A percentile compares a stretch with the other conserved stretches of the same genome.
These are phyloP conservation scores for Chondrus crispus DNA, from an alignment of 23 red algal genomes.

Conservation along the genomic window DNA sequence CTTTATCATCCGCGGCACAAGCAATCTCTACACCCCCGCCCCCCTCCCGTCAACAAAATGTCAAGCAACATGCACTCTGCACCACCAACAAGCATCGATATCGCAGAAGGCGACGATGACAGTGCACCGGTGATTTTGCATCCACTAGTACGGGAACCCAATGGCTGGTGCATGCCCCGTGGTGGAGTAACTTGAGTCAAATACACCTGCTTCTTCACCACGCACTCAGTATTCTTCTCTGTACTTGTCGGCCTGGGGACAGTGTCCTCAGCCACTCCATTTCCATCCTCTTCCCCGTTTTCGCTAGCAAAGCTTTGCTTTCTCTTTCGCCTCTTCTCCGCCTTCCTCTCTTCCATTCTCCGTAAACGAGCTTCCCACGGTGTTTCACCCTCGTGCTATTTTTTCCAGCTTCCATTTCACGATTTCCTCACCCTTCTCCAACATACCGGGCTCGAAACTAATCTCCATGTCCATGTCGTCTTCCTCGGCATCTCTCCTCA, in stretches of 20 bases:
- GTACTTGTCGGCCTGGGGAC: too few relatives aligned
- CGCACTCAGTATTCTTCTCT: too few relatives aligned
- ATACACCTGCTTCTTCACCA: too few relatives aligned
- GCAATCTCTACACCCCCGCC: too few relatives aligned
- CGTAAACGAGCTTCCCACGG: conserved; percentile 88
- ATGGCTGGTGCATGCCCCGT: too few relatives aligned
- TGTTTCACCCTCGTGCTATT: conserved; percentile 55
- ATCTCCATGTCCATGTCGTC: conserved; percentile 74
- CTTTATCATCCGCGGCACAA: too few relatives aligned
- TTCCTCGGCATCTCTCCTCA: conserved; percentile 18
- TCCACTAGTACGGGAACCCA: too few relatives aligned
- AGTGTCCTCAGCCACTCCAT: not conserved
- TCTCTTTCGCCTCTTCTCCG: conserved; percentile 48
- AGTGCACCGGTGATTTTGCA: conserved; percentile 60
- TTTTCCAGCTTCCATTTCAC: conserved; percentile 48
- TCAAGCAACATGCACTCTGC: not conserved
- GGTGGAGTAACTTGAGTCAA: too few relatives aligned
- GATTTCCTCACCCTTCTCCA: conserved; percentile 77
- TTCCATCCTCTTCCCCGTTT: not conserved
- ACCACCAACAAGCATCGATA: not conserved
- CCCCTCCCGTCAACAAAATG: too few relatives aligned
- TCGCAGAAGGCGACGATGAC: not conserved
- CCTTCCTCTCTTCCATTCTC: conserved; percentile 68
- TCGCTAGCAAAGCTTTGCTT: not conserved
- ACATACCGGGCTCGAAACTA: conserved; percentile 78